Percentiles rank a stretch among this genome's conserved stretches.
These are phyloP conservation scores for Pythium graminicola DNA, from an alignment of 352 stramenopile genomes.

Conservation along the genomic window DNA sequence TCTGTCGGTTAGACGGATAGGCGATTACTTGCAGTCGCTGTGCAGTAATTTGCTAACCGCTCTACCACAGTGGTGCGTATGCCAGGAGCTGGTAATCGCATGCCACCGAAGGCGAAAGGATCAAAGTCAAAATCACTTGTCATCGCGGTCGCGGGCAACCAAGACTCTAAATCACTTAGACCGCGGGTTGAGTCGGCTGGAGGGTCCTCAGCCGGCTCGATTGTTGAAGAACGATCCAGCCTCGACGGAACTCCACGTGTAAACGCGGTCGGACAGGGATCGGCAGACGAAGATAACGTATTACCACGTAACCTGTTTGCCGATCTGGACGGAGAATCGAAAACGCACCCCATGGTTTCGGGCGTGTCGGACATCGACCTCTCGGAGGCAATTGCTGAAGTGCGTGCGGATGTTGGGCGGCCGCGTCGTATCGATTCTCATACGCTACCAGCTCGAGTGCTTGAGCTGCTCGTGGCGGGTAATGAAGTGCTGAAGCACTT, in stretches of 20 bases:
- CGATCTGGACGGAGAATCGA: not conserved
- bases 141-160: not conserved
- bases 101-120: conserved; percentile 5
- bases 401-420: no score
- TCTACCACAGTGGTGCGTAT: conserved; percentile 17
- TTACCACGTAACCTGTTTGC: not conserved
- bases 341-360: not conserved
- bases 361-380: not conserved
- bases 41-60: conserved; percentile 4
- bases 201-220: not conserved
- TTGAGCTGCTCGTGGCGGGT: conserved; percentile 1
- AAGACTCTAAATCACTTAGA: not conserved
- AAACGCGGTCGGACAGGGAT: not conserved
- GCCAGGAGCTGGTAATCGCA: conserved; percentile 1
- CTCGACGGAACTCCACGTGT: conserved; percentile 4
- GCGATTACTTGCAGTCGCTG: conserved; percentile 1
- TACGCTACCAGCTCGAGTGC: not conserved
- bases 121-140: not conserved
- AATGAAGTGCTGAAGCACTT: conserved; percentile 5
- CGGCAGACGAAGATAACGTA: not conserved
- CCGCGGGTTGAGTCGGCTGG: not conserved
- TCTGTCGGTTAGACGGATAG: not conserved
- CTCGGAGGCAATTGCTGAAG: not conserved
- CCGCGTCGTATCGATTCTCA: not conserved
- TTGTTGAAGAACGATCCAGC: not conserved